phyloP scores from a whole-genome alignment of 83 land plant genomes.

The Thuja plicata region DNA sequence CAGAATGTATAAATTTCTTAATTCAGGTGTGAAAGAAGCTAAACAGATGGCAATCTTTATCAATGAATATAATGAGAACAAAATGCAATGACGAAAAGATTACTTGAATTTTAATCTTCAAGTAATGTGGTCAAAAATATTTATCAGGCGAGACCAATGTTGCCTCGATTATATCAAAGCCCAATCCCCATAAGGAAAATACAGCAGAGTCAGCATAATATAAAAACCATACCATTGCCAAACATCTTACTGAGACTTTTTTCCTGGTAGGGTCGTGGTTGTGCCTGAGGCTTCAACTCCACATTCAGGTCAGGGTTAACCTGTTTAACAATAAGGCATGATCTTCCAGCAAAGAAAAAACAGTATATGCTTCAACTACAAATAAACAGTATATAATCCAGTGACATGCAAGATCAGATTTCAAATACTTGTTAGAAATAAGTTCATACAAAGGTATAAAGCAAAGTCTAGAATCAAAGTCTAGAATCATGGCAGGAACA shows the following conservation, averaged over 20 bases:
- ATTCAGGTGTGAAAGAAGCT: background rate
- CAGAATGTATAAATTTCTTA: background rate
- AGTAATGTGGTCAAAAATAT: background rate
- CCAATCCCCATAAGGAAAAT: background rate
- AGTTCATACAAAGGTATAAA: background rate
- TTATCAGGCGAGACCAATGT: background rate
- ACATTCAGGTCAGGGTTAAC: conserved; percentile 92
- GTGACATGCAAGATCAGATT: background rate
- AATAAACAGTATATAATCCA: background rate
- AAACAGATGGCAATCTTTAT: background rate
- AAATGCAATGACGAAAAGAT: background rate
- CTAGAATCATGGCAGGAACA: background rate
- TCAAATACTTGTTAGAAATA: background rate
- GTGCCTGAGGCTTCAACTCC: conserved; percentile 97
- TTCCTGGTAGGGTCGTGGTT: conserved; percentile 96
- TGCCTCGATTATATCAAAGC: background rate
- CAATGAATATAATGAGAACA: background rate
- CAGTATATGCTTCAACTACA: background rate
- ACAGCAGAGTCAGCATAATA: background rate
- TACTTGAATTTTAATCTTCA: background rate
- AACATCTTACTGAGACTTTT: conserved; percentile 99
- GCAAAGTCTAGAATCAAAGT: background rate
- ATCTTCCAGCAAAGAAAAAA: background rate
- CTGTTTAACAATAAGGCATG: conserved; percentile 36
- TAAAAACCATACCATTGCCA: conserved; percentile 83